Base-by-base conservation (phyloP, 2,329 filamentous ascomycete species). In the Pseudocercospora macadamiae region DNA sequence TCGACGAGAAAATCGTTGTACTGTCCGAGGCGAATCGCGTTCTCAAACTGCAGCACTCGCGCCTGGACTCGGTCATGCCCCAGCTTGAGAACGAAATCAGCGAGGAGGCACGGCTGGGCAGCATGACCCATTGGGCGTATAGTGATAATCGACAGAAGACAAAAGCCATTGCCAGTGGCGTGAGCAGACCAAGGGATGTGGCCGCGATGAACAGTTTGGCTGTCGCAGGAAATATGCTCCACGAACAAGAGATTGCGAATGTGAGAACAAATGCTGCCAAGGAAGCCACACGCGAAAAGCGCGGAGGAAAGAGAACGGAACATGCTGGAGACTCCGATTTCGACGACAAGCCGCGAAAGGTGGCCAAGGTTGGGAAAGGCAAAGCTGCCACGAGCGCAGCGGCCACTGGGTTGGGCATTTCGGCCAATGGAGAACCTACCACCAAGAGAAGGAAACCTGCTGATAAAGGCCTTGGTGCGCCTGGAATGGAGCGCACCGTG, bases 1-100 rank as follows among this genome's bases (percentile, higher is more conserved):
- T 97, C 34, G 95, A 99, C 71, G 95, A 99, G 77, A 99, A 99
- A 78, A 96, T 97, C 66, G 93, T 97, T 67, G 95, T 99, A 67
- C 89, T 97, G 57, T 89, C 90, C 34, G 96, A 93, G 14, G 93
- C 95, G 55, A 95, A 93, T 69, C 90, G 96, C 67, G 91, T 93
- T 45, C 85, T 97, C 10, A 86, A 91, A 65, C 90, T 90, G 71
- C 92, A 97, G 71, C 82, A 97, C 32, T 80, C 84, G 60, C 90
- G 96, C 53, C 86, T 97, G 71, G 90, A 96, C 72, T 88, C 90
- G 67, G 88, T 96, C 28, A 96, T 90, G 82, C 89, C 91, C 18
- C 88, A 93, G 75, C 85, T 97, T 57, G 89, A 96, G 64, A 81
- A 83, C 60, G 95, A 99, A 74, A 91, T 99, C 71, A 96, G 91